These are phyloP conservation scores for Vitis riparia DNA, from an alignment of 164 flowering plant species.

Conservation along the genomic window DNA sequence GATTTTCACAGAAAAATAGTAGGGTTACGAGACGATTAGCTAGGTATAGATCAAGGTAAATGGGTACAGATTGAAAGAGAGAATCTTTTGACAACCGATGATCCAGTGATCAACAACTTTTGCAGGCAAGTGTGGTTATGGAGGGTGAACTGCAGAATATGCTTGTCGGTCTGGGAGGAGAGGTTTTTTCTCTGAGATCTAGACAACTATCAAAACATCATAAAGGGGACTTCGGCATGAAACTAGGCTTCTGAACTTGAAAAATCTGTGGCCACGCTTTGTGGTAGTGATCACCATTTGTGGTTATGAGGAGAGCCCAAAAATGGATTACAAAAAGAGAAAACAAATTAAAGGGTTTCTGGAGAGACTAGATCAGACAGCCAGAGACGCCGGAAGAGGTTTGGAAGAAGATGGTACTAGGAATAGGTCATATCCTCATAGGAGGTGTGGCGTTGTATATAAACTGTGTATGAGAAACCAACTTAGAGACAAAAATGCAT, in stretches of 20 bases:
- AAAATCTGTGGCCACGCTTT: conserved; percentile 63
- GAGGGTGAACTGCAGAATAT: not conserved
- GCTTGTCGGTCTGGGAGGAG: not conserved
- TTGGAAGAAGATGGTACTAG: not conserved
- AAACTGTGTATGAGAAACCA: no score
- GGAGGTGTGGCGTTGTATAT: no score
- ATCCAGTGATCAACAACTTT: no score
- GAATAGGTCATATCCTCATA: no score
- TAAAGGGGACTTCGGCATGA: not conserved
- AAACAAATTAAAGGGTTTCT: not conserved
- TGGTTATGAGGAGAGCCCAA: conserved; percentile 14
- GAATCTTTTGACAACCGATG: no score
- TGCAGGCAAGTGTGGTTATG: not conserved
- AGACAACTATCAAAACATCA: not conserved
- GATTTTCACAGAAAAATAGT: not conserved
- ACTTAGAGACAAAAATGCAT: no score
- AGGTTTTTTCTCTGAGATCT: no score
- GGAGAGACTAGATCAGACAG: not conserved
- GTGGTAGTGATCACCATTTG: conserved; percentile 37
- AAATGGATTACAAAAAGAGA: not conserved
- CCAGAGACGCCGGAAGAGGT: not conserved
- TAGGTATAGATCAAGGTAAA: no score
- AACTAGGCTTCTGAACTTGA: conserved; percentile 57
- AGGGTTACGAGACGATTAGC: not conserved
- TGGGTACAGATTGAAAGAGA: no score